Evolutionary conservation across 805 yeast species (phyloP), one percentile per base, ranked within the genome.

Genomic region (Lipomyces lipofer): DNA sequence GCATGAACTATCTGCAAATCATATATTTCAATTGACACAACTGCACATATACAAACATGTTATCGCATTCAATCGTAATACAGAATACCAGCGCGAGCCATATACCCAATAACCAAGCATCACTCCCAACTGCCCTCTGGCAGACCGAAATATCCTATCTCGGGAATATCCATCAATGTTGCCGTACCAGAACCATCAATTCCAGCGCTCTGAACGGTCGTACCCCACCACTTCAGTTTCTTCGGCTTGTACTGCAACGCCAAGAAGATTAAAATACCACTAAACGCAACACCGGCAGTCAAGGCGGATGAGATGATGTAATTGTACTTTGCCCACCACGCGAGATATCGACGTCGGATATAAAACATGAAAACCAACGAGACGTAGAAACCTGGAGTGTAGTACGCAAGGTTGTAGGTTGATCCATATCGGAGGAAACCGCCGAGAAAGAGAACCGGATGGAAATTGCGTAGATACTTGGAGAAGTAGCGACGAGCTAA

Each of bases 161-260:
- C 49, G 8, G 53, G 52, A 13, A 49, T 12, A 49, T 15, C 28
- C 28, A 27, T 47, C n/a, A 47, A 15, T 13, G 51, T 27, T 1
- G 51, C 51, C 12, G 15, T 4, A 2, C 50, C 50, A 6, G 22
- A 6, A 9, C 40, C 51, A 27, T 60, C 64, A 28, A 17, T 22
- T 19, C 44, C 52, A 12, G 29, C 10, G 33, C 4, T 3, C 12
- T 29, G 9, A 19, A 47, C 63, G 47, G 64, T 67, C 52, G 75
- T 79, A 19, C 88, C 90, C 89, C 89, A 84, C 90, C 90, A 85
- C 7, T 50, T 48, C 10, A 83, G 49, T 2, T 68, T 59, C 4
- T 64, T 62, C 12, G 73, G 69, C 10, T 72, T 71, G 40, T 73
- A 73, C 42, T 75, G 75, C 5, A 78, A 73, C 1, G 77, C 70